Evolutionary conservation across 768 basidiomycete species (phyloP).

Genomic region (Amanita fuliginea): DNA sequence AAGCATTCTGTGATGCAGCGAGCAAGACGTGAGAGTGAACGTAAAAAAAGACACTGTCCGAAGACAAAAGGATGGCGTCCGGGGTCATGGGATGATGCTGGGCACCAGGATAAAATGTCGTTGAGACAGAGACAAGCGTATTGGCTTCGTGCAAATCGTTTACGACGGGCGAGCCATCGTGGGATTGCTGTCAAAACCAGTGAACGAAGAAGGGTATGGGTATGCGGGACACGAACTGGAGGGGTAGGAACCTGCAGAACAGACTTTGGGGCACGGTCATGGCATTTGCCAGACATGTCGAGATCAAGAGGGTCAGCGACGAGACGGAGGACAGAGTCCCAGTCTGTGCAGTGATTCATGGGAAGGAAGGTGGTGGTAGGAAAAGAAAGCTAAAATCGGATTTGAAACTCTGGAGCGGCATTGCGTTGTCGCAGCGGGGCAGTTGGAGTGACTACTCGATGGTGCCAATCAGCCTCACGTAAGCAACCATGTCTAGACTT

Average conservation of each 20-base stretch:
- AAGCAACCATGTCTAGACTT: slow-evolving; percentile 4
- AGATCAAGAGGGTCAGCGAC: slow-evolving; percentile 37
- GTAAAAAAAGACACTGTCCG: slow-evolving; percentile 80
- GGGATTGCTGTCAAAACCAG: slow-evolving; percentile 25
- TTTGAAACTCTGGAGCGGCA: slow-evolving; percentile 6
- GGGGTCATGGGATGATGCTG: slow-evolving; percentile 43
- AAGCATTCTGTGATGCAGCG: slow-evolving; percentile 49
- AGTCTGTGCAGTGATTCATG: slow-evolving; percentile 26
- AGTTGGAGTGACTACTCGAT: not conserved
- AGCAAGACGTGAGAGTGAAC: slow-evolving; percentile 54
- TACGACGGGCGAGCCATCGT: slow-evolving; percentile 31
- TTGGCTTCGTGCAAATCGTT: slow-evolving; percentile 25
- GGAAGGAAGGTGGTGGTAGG: slow-evolving; percentile 9
- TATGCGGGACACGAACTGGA: slow-evolving; percentile 31
- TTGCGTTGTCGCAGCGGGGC: not conserved
- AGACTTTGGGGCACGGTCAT: slow-evolving; percentile 13
- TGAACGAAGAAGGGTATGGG: not conserved
- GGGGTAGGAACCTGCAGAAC: slow-evolving; percentile 48
- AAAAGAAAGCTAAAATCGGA: slow-evolving; percentile 2
- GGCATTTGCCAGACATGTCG: slow-evolving; percentile 26
- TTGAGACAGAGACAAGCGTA: slow-evolving; percentile 63
- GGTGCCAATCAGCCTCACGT: not conserved
- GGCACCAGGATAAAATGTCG: slow-evolving; percentile 69
- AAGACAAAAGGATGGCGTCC: slow-evolving; percentile 56
- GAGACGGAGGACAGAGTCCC: slow-evolving; percentile 55